A percentile compares a stretch with the other conserved stretches of the same genome.
These are phyloP conservation scores for Podospora fimiseda DNA, from an alignment of 495 filamentous ascomycete species.

Conservation along the genomic window DNA sequence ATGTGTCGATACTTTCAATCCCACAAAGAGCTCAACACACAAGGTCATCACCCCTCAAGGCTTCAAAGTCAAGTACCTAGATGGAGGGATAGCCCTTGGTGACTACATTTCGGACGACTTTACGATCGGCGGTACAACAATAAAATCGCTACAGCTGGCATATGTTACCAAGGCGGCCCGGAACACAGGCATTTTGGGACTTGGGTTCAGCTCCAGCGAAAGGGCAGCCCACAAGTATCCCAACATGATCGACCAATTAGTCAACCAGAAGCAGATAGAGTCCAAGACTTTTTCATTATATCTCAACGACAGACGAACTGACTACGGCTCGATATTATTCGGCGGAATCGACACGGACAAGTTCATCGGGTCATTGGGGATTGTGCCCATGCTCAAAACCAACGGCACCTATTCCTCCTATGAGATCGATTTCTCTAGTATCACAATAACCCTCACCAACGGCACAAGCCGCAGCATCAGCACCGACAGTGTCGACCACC, in stretches of 20 bases:
- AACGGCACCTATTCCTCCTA: constrained; percentile 31
- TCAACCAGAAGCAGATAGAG: constrained; percentile 61
- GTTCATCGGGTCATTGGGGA: constrained; percentile 65
- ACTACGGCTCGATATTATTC: constrained; percentile 76
- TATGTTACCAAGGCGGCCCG: constrained; percentile 65
- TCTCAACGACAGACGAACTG: constrained; percentile 56
- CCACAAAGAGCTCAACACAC: constrained; percentile 63
- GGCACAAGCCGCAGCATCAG: constrained; percentile 30
- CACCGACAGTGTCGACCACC: constrained; percentile 30
- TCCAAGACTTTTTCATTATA: constrained; percentile 85
- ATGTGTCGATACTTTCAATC: constrained; percentile 36
- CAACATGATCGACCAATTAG: constrained; percentile 72
- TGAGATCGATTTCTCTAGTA: constrained; percentile 31
- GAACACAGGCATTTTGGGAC: constrained; percentile 75
- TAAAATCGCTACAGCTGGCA: constrained; percentile 74
- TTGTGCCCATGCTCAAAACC: constrained; percentile 58
- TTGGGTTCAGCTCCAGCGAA: constrained; percentile 77
- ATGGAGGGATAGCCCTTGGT: constrained; percentile 51
- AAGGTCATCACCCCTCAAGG: constrained; percentile 49
- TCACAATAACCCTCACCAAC: constrained; percentile 28
- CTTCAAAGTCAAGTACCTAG: constrained; percentile 83
- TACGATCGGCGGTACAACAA: constrained; percentile 54
- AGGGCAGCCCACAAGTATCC: constrained; percentile 59
- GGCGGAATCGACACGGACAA: constrained; percentile 85
- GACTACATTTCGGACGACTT: constrained; percentile 78